Base-by-base conservation (phyloP, 345 rosid genomes). In the Boechera stricta region DNA sequence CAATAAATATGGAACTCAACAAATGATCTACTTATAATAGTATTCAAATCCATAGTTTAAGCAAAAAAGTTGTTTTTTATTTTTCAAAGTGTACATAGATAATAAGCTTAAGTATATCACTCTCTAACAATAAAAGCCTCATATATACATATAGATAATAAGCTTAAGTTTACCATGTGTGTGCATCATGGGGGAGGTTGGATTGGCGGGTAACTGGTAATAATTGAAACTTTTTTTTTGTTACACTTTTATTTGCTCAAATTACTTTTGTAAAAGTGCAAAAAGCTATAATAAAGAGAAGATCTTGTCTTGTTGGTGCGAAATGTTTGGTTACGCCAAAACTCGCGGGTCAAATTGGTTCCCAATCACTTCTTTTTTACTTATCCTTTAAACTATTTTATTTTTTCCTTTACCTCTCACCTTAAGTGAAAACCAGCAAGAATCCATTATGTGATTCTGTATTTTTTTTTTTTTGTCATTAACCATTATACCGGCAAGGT, bases 291-390 rank as follows among this genome's bases (percentile, higher is more conserved):
- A 57, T 64, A 71, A 64, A 77, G 67, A 71, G 80, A 71, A 72
- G 77, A 78, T 78, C 35, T 28, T 21, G 24, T 21, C 24, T 78
- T 72, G 81, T 58, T 78, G 77, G 77, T 66, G 69, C 56, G 8
- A 78, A 39, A 32, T 78, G 73, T 57, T 78, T 66, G 69, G 81
- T 72, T 78, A 51, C 24, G 64, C 81, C 81, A 78, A 72, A 78
- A 78, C 81, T 78, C 57, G 77, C 77, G 77, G 77, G 77, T 51
- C 73, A 66, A 78, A 78, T 66, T 78, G 38, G 62, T 59, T 67
- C 68, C 72, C 63, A 51, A 32, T 66, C 69, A 77, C 61, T 63
- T 71, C 15, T 56, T 3, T 64, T 69, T 54, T 24, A 69, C 74
- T 39, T 67, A 47, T 57, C 41, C 9, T 73, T 69, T 16, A 53